These are phyloP conservation scores for Closterium sp. DNA, from an alignment of 139 green algal genomes.

Conservation along the genomic window DNA sequence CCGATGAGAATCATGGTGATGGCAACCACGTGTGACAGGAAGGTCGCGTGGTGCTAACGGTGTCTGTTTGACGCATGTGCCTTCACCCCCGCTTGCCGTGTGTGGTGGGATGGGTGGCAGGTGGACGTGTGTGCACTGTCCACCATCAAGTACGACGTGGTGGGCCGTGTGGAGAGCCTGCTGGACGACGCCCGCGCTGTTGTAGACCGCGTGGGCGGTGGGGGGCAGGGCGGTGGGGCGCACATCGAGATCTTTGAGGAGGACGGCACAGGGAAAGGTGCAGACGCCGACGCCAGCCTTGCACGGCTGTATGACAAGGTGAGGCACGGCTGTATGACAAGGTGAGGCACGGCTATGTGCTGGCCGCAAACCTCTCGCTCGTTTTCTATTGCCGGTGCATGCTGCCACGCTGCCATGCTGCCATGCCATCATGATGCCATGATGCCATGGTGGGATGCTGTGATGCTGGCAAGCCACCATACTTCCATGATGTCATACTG, in stretches of 20 bases:
- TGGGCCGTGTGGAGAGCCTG: background rate
- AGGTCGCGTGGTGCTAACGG: too few relatives aligned
- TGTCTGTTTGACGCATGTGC: too few relatives aligned
- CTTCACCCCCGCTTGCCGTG: too few relatives aligned
- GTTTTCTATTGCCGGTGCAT: too few relatives aligned
- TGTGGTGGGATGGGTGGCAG: background rate
- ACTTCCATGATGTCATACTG: too few relatives aligned
- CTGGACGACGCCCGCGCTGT: background rate
- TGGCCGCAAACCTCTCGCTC: too few relatives aligned
- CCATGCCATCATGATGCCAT: too few relatives aligned
- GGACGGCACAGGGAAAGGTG: background rate
- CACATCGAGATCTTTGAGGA: background rate
- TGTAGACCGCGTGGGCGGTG: background rate
- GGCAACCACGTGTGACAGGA: too few relatives aligned
- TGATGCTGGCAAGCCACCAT: too few relatives aligned
- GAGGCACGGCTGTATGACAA: background rate
- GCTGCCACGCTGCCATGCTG: too few relatives aligned
- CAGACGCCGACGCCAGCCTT: background rate
- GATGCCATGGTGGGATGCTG: too few relatives aligned
- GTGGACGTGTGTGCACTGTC: background rate
- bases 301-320: constrained; percentile 2
- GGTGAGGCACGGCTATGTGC: background rate
- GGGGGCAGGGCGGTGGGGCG: background rate
- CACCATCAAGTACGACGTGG: background rate
- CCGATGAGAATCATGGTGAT: too few relatives aligned